A percentile compares a stretch with the other conserved stretches of the same genome.
Conservation (phyloP, 257 asterid species). For the Capsicum rhomboideum region DNA sequence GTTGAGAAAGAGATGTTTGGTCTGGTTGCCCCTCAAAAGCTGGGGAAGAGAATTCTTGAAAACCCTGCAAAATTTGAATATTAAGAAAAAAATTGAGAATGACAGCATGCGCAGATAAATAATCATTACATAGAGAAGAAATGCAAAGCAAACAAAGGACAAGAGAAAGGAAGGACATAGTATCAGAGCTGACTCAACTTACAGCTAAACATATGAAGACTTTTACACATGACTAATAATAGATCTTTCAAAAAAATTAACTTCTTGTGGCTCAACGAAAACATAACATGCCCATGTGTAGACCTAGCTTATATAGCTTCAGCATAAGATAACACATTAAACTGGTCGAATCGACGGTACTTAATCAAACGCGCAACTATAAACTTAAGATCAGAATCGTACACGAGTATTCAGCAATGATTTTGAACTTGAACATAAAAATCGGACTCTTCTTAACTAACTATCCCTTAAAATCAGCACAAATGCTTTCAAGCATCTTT, state of each 20-base stretch:
- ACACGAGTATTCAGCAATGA: neutral
- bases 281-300: neutral
- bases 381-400: neutral
- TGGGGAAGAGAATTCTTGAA: conserved; percentile 73
- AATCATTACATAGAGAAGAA: neutral
- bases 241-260: neutral
- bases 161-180: neutral
- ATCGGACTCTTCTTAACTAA: neutral
- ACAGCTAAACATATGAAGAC: neutral
- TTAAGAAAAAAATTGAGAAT: conserved; percentile 2
- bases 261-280: neutral
- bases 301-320: neutral
- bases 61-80: conserved; percentile 49
- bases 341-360: neutral
- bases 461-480: neutral
- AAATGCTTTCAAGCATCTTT: neutral
- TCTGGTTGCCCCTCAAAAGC: conserved; percentile 45
- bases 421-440: neutral
- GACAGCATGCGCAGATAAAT: neutral
- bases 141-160: neutral
- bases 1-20: conserved; percentile 45
- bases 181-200: neutral
- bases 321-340: neutral
- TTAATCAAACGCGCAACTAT: neutral
- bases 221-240: neutral